Percentiles rank a stretch among this genome's conserved stretches.
Evolutionary conservation across 306 rosid species (phyloP).

Genomic region (Cicer bijugum): DNA sequence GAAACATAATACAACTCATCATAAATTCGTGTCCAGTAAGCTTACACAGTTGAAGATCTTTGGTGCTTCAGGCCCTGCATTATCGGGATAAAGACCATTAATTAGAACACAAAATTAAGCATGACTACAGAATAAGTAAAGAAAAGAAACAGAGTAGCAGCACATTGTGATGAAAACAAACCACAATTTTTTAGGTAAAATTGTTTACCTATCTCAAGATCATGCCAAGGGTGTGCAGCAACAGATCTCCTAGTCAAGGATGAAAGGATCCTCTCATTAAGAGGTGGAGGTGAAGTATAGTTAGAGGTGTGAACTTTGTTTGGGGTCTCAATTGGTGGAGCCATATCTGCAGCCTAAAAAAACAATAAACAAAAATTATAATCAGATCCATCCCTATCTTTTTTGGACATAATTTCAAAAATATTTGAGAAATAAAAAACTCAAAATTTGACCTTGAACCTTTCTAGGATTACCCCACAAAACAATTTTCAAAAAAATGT

Average conservation of each 20-base stretch:
- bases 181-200: background rate
- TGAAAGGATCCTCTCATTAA: conserved; percentile 94
- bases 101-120: conserved; percentile 17
- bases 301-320: conserved; percentile 48
- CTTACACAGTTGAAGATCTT: conserved; percentile 89
- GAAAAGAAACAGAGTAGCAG: background rate
- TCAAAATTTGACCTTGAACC: conserved; percentile 6
- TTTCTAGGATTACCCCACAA: background rate
- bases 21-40: conserved; percentile 31
- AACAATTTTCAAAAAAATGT: background rate
- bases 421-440: background rate
- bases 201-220: conserved; percentile 88
- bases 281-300: conserved; percentile 63
- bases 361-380: conserved; percentile 17
- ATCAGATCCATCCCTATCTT: conserved; percentile 15
- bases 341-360: conserved; percentile 60
- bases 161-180: background rate
- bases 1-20: background rate
- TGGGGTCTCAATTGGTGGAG: conserved; percentile 73
- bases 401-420: conserved; percentile 1
- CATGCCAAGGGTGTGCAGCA: conserved; percentile 99
- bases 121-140: background rate
- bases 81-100: conserved; percentile 20
- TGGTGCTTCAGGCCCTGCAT: conserved; percentile 94
- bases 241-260: conserved; percentile 91